Evolutionary conservation across 768 basidiomycete genomes (phyloP).

Genomic region (Dentipellis fragilis): DNA sequence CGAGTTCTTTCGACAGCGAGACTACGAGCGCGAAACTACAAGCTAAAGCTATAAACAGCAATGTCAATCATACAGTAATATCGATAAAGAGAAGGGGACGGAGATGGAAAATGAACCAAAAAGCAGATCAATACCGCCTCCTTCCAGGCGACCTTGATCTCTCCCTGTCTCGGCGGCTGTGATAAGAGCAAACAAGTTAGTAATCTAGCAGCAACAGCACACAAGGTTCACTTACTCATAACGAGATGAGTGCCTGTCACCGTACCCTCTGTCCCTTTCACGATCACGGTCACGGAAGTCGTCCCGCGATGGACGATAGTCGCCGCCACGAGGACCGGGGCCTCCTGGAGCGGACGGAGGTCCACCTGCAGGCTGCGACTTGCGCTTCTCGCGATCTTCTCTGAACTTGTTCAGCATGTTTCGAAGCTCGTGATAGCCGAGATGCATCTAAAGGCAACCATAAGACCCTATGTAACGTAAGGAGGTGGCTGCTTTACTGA

Average conservation of each 20-base stretch:
- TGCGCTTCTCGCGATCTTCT: constrained; percentile 78
- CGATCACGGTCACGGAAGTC: constrained; percentile 59
- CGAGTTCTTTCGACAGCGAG: too few relatives aligned
- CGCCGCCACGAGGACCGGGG: constrained; percentile 30
- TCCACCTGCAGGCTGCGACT: constrained; percentile 37
- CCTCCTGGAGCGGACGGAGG: constrained; percentile 19
- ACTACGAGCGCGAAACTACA: neutral
- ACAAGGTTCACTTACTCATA: constrained; percentile 7
- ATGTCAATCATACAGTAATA: neutral
- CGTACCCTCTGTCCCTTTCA: constrained; percentile 68
- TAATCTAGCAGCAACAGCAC: too few relatives aligned
- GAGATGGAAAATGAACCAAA: neutral
- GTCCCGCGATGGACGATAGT: constrained; percentile 49
- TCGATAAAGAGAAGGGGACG: neutral
- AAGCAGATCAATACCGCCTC: constrained; percentile 8
- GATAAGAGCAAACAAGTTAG: neutral
- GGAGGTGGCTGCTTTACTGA: constrained; percentile 26
- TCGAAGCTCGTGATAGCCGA: constrained; percentile 96
- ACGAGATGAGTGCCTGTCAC: constrained; percentile 25
- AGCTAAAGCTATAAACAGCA: neutral
- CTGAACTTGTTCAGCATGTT: constrained; percentile 87
- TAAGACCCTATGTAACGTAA: neutral
- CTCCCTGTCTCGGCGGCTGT: constrained; percentile 8
- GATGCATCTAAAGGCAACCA: constrained; percentile 70
- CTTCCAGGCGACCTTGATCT: constrained; percentile 14